These are phyloP conservation scores for Paulownia fortunei DNA, from an alignment of 257 asterid genomes.

Conservation along the genomic window DNA sequence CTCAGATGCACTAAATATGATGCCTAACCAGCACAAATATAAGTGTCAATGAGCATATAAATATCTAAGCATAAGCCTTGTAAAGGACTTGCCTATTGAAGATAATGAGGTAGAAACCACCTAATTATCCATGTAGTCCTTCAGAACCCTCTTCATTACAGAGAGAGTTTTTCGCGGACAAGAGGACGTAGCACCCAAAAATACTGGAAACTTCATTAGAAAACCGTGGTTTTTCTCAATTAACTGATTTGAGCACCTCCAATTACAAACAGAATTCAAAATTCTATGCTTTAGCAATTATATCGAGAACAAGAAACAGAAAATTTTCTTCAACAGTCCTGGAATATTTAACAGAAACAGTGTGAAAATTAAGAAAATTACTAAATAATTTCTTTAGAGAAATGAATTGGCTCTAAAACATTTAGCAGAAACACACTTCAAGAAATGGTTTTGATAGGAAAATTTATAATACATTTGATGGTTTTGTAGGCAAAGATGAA, in stretches of 20 bases:
- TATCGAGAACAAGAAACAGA: not conserved
- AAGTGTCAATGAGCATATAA: not conserved
- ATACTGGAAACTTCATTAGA: not conserved
- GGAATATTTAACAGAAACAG: not conserved
- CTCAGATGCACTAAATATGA: not conserved
- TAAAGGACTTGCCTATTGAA: not conserved
- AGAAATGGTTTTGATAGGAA: not conserved
- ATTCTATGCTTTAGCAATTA: not conserved
- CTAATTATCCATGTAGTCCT: not conserved
- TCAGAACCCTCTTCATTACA: not conserved
- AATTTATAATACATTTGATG: not conserved
- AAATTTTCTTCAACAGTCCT: not conserved
- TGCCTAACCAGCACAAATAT: conserved; percentile 19
- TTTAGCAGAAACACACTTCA: not conserved
- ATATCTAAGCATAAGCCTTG: not conserved
- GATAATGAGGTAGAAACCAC: not conserved
- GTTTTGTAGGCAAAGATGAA: not conserved
- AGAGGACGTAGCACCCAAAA: not conserved
- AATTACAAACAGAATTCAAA: not conserved
- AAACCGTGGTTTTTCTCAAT: not conserved
- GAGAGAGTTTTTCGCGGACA: not conserved
- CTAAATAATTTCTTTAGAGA: not conserved
- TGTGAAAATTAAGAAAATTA: not conserved
- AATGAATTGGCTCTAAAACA: not conserved
- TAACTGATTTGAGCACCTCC: not conserved